Evolutionary conservation across 768 basidiomycete species (phyloP), one percentile per base, ranked within the genome.

Genomic region (Lentinus tigrinus): DNA sequence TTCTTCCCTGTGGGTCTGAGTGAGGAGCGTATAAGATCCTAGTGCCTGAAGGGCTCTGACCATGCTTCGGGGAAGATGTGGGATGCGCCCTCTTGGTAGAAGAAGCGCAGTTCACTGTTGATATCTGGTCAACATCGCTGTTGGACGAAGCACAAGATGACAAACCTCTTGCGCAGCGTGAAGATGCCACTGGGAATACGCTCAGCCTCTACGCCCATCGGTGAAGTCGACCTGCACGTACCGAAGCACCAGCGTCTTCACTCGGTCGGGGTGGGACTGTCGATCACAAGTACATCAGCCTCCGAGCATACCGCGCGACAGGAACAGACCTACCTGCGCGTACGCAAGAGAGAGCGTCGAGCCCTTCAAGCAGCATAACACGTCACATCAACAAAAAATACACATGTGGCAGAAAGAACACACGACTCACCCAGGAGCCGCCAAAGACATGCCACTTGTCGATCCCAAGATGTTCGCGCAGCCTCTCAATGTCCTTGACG

Each of bases 371-470:
- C 4, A 36, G n/a, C 34, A 47, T 17, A 7, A 6, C 13, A 8
- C 44, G 21, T 6, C 19, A 14, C 13, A 14, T 26, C 31, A 31
- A 31, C 31, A 31, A 31, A 6, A 11, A 31, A 31, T 31, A 54
- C 27, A 58, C 14, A 34, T 27, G 17, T 13, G 6, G 13, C 19
- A 17, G 31, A 21, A 34, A 24, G 13, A 27, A 17, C 26, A 24
- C 49, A n/a, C n/a, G 69, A 27, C 77, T 49, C 63, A 89, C 90
- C 94, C 95, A 96, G 48, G 89, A 92, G 9, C 95, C 95, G 27
- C 95, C 95, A 68, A 98, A 97, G 26, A 97, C 91, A 56, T 95
- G 87, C 95, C 94, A 97, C 67, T 85, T 91, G 19, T 91, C 86
- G 55, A 98, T 80, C 40, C 74, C 74, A 16, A 98, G 80, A 57